Evolutionary conservation across 2,329 filamentous ascomycete species (phyloP).

Genomic region (Colletotrichum cordylinicola): DNA sequence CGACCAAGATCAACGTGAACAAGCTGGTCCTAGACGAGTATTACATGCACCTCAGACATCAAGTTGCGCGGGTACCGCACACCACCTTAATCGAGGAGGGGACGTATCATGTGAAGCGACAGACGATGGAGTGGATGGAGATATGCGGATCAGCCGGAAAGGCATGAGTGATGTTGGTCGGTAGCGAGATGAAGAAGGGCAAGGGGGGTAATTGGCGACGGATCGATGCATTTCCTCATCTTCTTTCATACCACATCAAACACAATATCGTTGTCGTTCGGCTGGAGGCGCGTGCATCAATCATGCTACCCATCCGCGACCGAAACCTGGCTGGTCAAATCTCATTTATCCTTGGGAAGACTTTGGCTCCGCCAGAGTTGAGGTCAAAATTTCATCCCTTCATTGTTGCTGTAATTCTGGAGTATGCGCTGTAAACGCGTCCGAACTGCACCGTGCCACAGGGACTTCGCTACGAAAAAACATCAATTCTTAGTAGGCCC

Average conservation of each 20-base stretch:
- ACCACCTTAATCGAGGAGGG: constrained; percentile 43
- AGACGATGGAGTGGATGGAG: constrained; percentile 11
- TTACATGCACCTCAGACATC: constrained; percentile 39
- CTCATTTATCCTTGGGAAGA: not conserved
- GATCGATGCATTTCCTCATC: not conserved
- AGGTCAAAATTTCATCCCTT: not conserved
- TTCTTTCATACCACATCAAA: not conserved
- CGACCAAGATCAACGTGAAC: constrained; percentile 57
- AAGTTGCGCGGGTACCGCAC: constrained; percentile 31
- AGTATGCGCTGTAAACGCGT: not conserved
- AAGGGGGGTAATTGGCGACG: not conserved
- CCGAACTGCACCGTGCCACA: not conserved
- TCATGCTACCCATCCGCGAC: not conserved
- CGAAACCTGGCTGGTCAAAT: not conserved
- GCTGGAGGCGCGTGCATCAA: not conserved
- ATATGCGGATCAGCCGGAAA: constrained; percentile 2
- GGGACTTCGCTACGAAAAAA: not conserved
- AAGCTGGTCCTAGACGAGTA: constrained; percentile 45
- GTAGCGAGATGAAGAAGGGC: not conserved
- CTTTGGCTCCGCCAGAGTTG: not conserved
- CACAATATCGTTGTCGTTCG: not conserved
- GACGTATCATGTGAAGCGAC: constrained; percentile 30
- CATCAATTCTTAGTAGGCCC: not conserved
- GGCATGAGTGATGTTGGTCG: not conserved
- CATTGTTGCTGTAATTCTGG: not conserved